Base-by-base conservation (phyloP, 192 early-diverging fungal genomes). In the Backusella sp. region DNA sequence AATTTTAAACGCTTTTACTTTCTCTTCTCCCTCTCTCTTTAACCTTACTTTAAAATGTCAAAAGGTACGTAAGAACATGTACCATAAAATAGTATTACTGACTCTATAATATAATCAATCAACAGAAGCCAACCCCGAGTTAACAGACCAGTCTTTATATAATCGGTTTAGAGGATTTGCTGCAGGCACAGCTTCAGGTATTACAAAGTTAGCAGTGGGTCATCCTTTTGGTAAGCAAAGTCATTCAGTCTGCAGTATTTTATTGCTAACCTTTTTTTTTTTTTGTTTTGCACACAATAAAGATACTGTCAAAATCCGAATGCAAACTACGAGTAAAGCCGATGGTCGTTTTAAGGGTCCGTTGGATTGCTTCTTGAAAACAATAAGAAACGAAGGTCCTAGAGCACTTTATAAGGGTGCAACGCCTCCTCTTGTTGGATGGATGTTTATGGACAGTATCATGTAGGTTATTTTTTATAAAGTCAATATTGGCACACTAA, bases 391-490 rank as follows among this genome's bases (percentile, higher is more conserved):
- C 44, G 93, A 94, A 76, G 92, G 92, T 2, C 79, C 86, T 17
- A 85, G 90, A 6, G 96, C 93, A 9, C 85, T 98, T 6, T 98
- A 98, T 86, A 96, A 96, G 79, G 96, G 97, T 53, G 94, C 96
- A 15, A 96, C 94, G 26, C 94, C 95, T 11, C 96, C 96, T 21
- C 80, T 98, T 59, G 77, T 98, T 66, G 96, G 96, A 14, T 98
- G 95, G 95, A 90, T 91, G 2, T 84, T 94, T 66, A 96, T 97
- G 95, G 95, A 97, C 65, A 89, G 88, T 76, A 79, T 88, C 39
- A 88, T 88, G 89, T 88, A 82, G 81, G 46, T n/a, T 49, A 49
- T 49, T 49, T n/a, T n/a, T 6, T 49, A 12, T 44, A 26, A 39
- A 39, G 37, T 39, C 37, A 0, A 12, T 39, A 3, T 11, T 39